Evolutionary conservation across 2,329 filamentous ascomycete species (phyloP).

Genomic region (Aspergillus felis): DNA sequence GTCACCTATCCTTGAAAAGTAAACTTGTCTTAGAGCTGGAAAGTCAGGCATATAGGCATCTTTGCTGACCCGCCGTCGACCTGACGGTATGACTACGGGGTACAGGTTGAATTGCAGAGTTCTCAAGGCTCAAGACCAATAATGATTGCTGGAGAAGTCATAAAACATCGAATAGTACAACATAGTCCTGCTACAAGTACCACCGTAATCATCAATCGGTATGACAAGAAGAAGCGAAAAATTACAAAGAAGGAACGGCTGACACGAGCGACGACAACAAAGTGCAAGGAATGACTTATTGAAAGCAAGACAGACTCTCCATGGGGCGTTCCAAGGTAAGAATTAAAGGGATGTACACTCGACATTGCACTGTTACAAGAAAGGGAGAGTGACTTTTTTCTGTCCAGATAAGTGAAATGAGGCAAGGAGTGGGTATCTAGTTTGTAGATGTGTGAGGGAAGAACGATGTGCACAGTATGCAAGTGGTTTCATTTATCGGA

Average conservation of each 20-base stretch:
- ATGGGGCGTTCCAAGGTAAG: neutral
- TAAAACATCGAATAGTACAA: neutral
- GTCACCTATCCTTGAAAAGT: neutral
- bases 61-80: neutral
- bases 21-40: neutral
- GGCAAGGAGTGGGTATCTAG: neutral
- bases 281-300: neutral
- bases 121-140: neutral
- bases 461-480: neutral
- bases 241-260: neutral
- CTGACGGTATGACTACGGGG: neutral
- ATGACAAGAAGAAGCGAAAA: neutral
- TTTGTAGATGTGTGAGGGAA: neutral
- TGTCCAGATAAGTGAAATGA: neutral
- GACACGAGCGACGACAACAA: neutral
- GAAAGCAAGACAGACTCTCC: neutral
- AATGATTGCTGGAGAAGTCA: neutral
- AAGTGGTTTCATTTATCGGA: slow-evolving; percentile 18
- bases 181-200: slow-evolving; percentile 9
- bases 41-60: neutral
- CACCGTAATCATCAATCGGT: neutral
- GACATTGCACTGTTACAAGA: neutral
- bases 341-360: neutral
- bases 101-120: neutral
- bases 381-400: neutral